These are phyloP conservation scores for Colletotrichum horii DNA, from an alignment of 2,329 filamentous ascomycete genomes.

Conservation along the genomic window DNA sequence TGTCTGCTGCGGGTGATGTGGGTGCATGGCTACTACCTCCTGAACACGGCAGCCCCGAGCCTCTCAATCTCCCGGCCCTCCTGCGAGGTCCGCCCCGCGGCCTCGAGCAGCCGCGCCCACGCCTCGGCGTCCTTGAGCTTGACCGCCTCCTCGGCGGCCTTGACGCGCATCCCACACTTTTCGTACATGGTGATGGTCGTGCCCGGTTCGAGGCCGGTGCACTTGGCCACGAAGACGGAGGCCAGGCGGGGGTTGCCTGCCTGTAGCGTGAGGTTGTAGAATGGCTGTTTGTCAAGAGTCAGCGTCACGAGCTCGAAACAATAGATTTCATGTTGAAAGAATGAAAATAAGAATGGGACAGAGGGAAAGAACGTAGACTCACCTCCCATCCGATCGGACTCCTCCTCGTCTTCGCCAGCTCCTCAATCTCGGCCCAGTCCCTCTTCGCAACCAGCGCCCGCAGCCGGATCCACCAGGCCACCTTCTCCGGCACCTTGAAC, in stretches of 20 bases:
- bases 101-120: slow-evolving; percentile 76
- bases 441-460: slow-evolving; percentile 88
- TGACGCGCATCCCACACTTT: slow-evolving; percentile 88
- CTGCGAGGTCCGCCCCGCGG: slow-evolving; percentile 71
- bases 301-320: too few relatives aligned
- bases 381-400: slow-evolving; percentile 97
- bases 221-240: slow-evolving; percentile 85
- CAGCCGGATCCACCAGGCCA: slow-evolving; percentile 84
- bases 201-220: slow-evolving; percentile 69
- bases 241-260: slow-evolving; percentile 92
- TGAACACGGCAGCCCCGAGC: slow-evolving; percentile 67
- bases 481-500: slow-evolving; percentile 92
- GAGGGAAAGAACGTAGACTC: slow-evolving; percentile 37
- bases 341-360: background rate
- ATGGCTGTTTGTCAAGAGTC: slow-evolving; percentile 63
- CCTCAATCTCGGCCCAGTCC: slow-evolving; percentile 92
- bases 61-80: slow-evolving; percentile 82
- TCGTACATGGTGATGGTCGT: slow-evolving; percentile 92
- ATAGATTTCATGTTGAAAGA: background rate
- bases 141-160: slow-evolving; percentile 90
- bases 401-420: slow-evolving; percentile 78
- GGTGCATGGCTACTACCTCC: slow-evolving; percentile 29
- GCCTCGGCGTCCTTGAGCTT: slow-evolving; percentile 78
- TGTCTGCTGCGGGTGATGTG: too few relatives aligned
- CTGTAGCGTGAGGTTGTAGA: slow-evolving; percentile 86